A percentile compares a stretch with the other conserved stretches of the same genome.
Evolutionary conservation across 192 early-diverging fungal genomes (phyloP).

Genomic region (Entomortierella chlamydospora): DNA sequence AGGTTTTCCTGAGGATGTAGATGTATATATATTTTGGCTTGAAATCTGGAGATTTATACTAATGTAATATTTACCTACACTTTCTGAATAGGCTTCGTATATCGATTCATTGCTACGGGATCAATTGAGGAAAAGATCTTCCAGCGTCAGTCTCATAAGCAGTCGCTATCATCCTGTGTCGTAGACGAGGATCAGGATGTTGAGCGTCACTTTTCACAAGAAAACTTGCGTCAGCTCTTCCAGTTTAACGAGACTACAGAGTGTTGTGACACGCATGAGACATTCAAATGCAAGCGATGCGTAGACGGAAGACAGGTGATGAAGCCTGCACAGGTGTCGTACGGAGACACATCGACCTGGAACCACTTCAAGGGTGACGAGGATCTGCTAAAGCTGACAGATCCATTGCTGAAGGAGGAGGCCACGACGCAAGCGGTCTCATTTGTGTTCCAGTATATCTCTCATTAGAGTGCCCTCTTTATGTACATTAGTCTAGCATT

Average conservation of each 20-base stretch:
- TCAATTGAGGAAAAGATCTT: conserved; percentile 99
- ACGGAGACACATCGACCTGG: conserved; percentile 85
- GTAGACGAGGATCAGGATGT: conserved; percentile 95
- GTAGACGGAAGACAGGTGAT: conserved; percentile 84
- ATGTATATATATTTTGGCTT: too few species aligned
- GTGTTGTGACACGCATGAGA: conserved; percentile 94
- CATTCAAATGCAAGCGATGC: conserved; percentile 95
- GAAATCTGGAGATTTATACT: too few species aligned
- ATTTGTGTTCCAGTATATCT: conserved; percentile 85
- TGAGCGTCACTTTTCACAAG: conserved; percentile 94
- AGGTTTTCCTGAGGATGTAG: conserved; percentile 25
- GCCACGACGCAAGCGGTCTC: conserved; percentile 72
- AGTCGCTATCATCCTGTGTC: conserved; percentile 90
- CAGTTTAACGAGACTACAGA: conserved; percentile 73
- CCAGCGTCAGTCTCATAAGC: conserved; percentile 89
- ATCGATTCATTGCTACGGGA: conserved; percentile 97
- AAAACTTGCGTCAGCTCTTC: conserved; percentile 92
- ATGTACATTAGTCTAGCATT: neutral
- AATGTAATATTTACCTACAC: too few species aligned
- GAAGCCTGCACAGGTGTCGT: conserved; percentile 71
- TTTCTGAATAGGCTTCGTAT: conserved; percentile 94
- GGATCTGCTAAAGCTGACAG: conserved; percentile 68
- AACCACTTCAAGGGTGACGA: conserved; percentile 73
- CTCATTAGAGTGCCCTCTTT: conserved; percentile 52
- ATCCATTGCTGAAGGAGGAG: conserved; percentile 71